Evolutionary conservation across 257 asterid genomes (phyloP).

Genomic region (Solanum paucissectum): DNA sequence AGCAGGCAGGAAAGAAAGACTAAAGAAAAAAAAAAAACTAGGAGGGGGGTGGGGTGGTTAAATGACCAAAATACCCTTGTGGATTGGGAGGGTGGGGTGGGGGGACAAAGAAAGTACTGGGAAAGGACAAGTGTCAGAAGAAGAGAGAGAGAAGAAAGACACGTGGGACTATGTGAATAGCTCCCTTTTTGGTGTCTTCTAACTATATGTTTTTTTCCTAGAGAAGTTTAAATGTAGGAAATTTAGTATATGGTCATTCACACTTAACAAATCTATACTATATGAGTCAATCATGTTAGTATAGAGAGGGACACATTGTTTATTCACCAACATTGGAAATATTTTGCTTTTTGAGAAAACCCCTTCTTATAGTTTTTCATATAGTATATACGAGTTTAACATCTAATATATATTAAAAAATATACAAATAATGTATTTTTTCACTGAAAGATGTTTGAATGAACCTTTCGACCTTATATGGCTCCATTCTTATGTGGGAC

Average conservation of each 20-base stretch:
- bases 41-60: not conserved
- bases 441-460: too few relatives aligned
- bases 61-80: constrained; percentile 28
- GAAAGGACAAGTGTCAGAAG: constrained; percentile 58
- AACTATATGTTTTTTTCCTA: constrained; percentile 6
- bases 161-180: constrained; percentile 55
- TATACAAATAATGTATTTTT: too few relatives aligned
- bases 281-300: not conserved
- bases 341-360: not conserved
- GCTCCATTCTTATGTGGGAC: fast-evolving
- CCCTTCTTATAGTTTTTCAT: not conserved
- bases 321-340: not conserved
- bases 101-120: constrained; percentile 15
- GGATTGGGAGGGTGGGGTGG: not conserved
- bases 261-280: not conserved
- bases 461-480: too few relatives aligned
- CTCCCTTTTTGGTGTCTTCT: constrained; percentile 32
- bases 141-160: constrained; percentile 26
- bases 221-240: not conserved
- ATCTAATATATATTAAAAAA: too few relatives aligned
- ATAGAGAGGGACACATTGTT: not conserved
- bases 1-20: not conserved
- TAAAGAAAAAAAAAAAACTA: not conserved
- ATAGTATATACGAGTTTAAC: not conserved
- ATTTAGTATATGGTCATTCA: not conserved